These are phyloP conservation scores for Psilocybe cubensis DNA, from an alignment of 768 basidiomycete species.

Conservation along the genomic window DNA sequence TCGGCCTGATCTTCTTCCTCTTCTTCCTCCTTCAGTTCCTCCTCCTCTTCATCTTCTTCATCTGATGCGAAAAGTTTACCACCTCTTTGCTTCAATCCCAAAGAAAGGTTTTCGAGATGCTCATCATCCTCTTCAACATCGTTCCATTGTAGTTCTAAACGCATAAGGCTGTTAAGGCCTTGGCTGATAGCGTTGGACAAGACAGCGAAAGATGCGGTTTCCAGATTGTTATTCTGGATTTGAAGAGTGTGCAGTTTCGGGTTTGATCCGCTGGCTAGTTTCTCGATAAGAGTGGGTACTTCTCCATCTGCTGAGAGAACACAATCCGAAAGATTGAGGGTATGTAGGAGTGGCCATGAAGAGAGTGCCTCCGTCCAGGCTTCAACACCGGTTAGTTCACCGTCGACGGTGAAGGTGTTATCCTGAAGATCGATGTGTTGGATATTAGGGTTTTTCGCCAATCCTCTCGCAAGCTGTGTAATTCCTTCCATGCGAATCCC, in stretches of 20 bases:
- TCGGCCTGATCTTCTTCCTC: constrained; percentile 41
- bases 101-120: constrained; percentile 53
- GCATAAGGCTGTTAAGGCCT: constrained; percentile 60
- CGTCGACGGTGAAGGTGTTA: constrained; percentile 75
- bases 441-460: constrained; percentile 68
- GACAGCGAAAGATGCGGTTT: constrained; percentile 64
- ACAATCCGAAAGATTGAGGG: constrained; percentile 93
- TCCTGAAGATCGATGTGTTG: constrained; percentile 91
- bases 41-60: constrained; percentile 84
- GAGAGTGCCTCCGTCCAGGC: constrained; percentile 69
- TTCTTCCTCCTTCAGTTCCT: constrained; percentile 58
- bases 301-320: constrained; percentile 84
- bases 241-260: constrained; percentile 74
- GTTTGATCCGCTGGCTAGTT: constrained; percentile 71
- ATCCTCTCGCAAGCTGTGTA: constrained; percentile 72
- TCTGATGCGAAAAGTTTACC: constrained; percentile 71
- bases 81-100: constrained; percentile 63
- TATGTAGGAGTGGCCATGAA: constrained; percentile 70
- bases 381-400: constrained; percentile 50
- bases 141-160: constrained; percentile 89
- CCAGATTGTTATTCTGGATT: constrained; percentile 93
- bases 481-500: constrained; percentile 95
- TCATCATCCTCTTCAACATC: constrained; percentile 82
- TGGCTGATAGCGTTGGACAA: constrained; percentile 68
- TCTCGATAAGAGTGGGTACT: constrained; percentile 63